phyloP scores from a whole-genome alignment of 768 basidiomycete species.

The Collybia sp. region DNA sequence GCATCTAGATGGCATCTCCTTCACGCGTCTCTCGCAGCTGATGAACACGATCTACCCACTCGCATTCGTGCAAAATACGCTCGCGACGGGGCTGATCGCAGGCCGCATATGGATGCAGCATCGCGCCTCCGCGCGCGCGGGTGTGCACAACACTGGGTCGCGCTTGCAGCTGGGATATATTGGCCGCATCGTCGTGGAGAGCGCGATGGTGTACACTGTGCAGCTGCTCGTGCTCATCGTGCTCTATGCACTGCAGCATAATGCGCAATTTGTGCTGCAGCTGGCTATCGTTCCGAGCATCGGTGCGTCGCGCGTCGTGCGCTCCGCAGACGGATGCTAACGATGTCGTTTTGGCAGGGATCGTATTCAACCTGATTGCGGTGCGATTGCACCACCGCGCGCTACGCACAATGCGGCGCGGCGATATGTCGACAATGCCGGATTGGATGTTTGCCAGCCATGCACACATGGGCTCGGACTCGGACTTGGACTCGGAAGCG shows the following conservation, averaged over 20 bases:
- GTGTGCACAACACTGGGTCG: constrained; percentile 8
- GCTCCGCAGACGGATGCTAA: too few species aligned
- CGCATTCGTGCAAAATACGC: constrained; percentile 12
- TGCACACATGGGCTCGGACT: too few species aligned
- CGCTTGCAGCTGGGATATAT: constrained; percentile 14
- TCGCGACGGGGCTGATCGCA: constrained; percentile 20
- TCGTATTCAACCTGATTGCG: background rate
- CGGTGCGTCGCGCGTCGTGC: constrained; percentile 13
- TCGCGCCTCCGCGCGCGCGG: constrained; percentile 11
- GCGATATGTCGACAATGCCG: too few species aligned
- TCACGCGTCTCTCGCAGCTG: background rate
- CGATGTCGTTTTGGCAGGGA: too few species aligned
- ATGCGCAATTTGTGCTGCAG: constrained; percentile 21
- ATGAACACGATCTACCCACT: constrained; percentile 4
- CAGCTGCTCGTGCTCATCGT: constrained; percentile 21
- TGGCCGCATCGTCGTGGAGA: constrained; percentile 25
- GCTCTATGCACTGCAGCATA: constrained; percentile 16
- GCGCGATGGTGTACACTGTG: constrained; percentile 24
- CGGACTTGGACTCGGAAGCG: too few species aligned
- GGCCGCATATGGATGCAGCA: constrained; percentile 18
- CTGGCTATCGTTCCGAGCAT: constrained; percentile 21
- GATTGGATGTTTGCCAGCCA: too few species aligned
- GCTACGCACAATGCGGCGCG: too few species aligned
- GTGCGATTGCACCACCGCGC: background rate
- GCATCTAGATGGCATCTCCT: constrained; percentile 11